A percentile compares a stretch with the other conserved stretches of the same genome.
phyloP scores from a whole-genome alignment of 192 early-diverging fungal species.

The Entomortierella parvispora region DNA sequence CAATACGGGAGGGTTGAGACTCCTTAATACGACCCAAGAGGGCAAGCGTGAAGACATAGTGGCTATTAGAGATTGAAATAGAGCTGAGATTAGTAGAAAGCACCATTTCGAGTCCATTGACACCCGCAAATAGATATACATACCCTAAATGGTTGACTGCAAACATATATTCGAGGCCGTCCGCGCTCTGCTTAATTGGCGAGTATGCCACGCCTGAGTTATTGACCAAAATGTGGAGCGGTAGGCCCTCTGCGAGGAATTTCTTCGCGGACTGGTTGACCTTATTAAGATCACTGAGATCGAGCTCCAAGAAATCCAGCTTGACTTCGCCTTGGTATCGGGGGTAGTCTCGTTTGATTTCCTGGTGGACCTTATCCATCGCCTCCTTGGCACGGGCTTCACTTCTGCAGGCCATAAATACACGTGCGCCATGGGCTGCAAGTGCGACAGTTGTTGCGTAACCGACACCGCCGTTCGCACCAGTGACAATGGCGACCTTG shows the following conservation, averaged over 20 bases:
- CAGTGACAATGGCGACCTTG: constrained; percentile 57
- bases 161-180: constrained; percentile 48
- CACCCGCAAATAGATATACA: background rate
- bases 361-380: background rate
- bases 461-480: constrained; percentile 50
- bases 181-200: constrained; percentile 12
- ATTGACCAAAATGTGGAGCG: constrained; percentile 16
- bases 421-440: constrained; percentile 19
- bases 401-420: constrained; percentile 14
- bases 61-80: constrained; percentile 36
- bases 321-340: constrained; percentile 5
- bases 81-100: constrained; percentile 6
- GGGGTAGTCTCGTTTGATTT: background rate
- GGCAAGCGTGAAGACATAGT: constrained; percentile 37
- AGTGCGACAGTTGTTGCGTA: constrained; percentile 18
- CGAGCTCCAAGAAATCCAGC: constrained; percentile 22
- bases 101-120: too few species aligned
- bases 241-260: constrained; percentile 37
- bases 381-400: constrained; percentile 1
- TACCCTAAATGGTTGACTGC: constrained; percentile 28
- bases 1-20: constrained; percentile 18
- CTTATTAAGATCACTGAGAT: constrained; percentile 9
- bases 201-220: constrained; percentile 20
- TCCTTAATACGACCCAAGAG: too few species aligned
- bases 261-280: constrained; percentile 20